Base-by-base conservation (phyloP, 441 rosid species). In the Syzygium malaccense region DNA sequence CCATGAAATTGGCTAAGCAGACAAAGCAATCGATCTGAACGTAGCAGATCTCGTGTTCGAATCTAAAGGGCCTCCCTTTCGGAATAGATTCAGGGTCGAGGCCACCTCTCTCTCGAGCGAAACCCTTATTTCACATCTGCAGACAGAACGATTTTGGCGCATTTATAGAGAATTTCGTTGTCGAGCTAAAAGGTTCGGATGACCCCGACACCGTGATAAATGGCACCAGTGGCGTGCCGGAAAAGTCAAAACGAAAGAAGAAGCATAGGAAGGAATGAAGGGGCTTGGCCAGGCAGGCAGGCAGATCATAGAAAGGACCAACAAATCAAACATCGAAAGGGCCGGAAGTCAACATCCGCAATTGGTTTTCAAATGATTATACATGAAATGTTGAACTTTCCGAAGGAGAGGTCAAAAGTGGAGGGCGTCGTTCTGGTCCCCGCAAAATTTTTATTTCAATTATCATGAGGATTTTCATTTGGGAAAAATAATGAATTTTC, bases 201-300 rank as follows among this genome's bases (percentile, higher is more conserved):
- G 11, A 45, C 48, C 41, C 26, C 78, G 9, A 18, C 20, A 5
- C 5, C 4, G 80, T 20, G 14, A 11, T 1, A 37, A 11, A 71
- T 9, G 2, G 9, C 2, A 5, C 14, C 1, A 37, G 5, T 2
- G 8, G 9, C 15, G 79, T 1, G 49, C 9, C n/a, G 0, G 3
- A 37, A 75, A 3, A 45, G 51, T 75, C 7, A 75, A 75, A 71
- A 20, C 51, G 15, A 1, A 71, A 19, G 80, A 20, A 25, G 80
- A 33, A 33, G 68, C 68, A 60, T 10, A 4, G 26, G 79, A 71
- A 20, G 80, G 37, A 25, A 71, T 5, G 80, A 20, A 11, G 8
- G 48, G 48, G 48, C 48, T 45, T 45, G 48, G 48, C 48, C 45
- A 45, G 8, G 48, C 79, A 9, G 79, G 79, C 79, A 4, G 78